These are phyloP conservation scores for Tricholoma furcatifolium DNA, from an alignment of 768 basidiomycete species.

Conservation along the genomic window DNA sequence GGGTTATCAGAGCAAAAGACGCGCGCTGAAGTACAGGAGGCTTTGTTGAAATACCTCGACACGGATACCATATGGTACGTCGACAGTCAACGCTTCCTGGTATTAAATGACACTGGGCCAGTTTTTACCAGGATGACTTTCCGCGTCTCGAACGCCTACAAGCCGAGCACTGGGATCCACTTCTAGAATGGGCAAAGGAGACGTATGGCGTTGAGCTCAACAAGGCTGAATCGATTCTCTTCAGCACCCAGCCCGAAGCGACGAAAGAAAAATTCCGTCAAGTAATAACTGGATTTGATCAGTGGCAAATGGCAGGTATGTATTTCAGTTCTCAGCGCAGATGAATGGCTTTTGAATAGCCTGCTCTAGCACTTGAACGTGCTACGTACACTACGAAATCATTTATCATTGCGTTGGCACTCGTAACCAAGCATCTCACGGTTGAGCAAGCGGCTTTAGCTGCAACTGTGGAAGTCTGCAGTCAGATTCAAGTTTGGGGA, in stretches of 20 bases:
- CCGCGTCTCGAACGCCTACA: slow-evolving; percentile 76
- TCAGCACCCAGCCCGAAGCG: slow-evolving; percentile 64
- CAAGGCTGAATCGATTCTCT: slow-evolving; percentile 70
- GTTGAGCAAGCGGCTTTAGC: slow-evolving; percentile 85
- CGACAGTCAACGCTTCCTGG: background rate
- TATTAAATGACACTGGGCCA: slow-evolving; percentile 26
- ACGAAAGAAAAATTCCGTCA: slow-evolving; percentile 60
- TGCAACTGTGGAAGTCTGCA: slow-evolving; percentile 89
- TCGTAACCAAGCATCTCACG: slow-evolving; percentile 72
- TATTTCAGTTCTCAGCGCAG: background rate
- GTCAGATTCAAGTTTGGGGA: slow-evolving; percentile 98
- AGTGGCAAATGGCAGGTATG: slow-evolving; percentile 89
- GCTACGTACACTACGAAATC: slow-evolving; percentile 89
- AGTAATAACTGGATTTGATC: slow-evolving; percentile 63
- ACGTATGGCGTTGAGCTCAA: slow-evolving; percentile 67
- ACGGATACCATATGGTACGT: slow-evolving; percentile 91
- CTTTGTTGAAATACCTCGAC: slow-evolving; percentile 82
- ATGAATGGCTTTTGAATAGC: background rate
- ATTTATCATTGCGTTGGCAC: slow-evolving; percentile 81
- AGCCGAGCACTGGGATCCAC: slow-evolving; percentile 82
- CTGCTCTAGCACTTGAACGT: slow-evolving; percentile 80
- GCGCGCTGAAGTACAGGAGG: slow-evolving; percentile 59
- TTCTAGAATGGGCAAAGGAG: slow-evolving; percentile 74
- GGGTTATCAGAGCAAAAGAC: slow-evolving; percentile 56
- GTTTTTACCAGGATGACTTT: slow-evolving; percentile 83